These are phyloP conservation scores for Citropsis articulata DNA, from an alignment of 345 rosid genomes.

Conservation along the genomic window DNA sequence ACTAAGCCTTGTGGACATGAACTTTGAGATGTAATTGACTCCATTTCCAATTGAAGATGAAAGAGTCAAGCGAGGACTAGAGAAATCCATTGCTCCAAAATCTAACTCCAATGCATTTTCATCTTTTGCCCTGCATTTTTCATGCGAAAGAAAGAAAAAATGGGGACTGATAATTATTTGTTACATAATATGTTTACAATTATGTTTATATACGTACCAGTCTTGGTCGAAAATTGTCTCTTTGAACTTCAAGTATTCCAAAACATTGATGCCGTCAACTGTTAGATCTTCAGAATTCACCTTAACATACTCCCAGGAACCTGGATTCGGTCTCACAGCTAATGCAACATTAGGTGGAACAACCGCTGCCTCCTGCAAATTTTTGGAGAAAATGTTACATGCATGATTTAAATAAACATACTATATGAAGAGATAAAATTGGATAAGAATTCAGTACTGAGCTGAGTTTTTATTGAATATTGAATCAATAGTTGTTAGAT, in stretches of 20 bases:
- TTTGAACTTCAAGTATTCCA: slow-evolving; percentile 75
- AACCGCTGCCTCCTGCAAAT: slow-evolving; percentile 77
- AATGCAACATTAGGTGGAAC: slow-evolving; percentile 78
- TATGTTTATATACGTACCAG: slow-evolving; percentile 41
- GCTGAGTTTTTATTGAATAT: too few species aligned
- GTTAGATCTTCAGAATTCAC: slow-evolving; percentile 59
- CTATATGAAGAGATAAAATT: too few species aligned
- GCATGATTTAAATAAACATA: too few species aligned
- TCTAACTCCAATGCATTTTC: slow-evolving; percentile 81
- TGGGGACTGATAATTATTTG: not conserved
- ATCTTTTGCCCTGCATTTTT: slow-evolving; percentile 66
- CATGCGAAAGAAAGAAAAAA: not conserved
- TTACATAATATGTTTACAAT: too few species aligned
- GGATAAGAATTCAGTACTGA: too few species aligned
- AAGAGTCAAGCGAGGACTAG: slow-evolving; percentile 59
- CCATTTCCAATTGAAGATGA: slow-evolving; percentile 88
- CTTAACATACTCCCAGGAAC: slow-evolving; percentile 83
- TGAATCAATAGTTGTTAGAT: too few species aligned
- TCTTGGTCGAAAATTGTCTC: slow-evolving; percentile 67
- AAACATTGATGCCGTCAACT: slow-evolving; percentile 51
- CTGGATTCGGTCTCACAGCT: slow-evolving; percentile 85
- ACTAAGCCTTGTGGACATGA: slow-evolving; percentile 52
- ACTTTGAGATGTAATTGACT: slow-evolving; percentile 56
- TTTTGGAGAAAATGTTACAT: not conserved
- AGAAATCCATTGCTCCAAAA: slow-evolving; percentile 74